Conservation (phyloP, 2,329 filamentous ascomycete species). For the Fusarium continuum region DNA sequence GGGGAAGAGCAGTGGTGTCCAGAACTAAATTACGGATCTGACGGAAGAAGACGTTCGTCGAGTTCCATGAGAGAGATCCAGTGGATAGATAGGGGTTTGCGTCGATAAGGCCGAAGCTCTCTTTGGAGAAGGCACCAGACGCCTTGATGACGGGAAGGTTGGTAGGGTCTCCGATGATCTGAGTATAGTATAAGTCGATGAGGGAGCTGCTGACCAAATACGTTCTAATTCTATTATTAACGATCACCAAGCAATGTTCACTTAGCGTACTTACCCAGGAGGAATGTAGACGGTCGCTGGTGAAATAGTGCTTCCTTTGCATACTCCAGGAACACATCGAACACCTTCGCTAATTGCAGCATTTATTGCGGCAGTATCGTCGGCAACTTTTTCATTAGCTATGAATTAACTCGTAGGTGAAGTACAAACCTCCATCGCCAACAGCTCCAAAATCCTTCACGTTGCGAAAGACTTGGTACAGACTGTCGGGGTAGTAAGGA, state of each 20-base stretch:
- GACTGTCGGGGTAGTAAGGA: conserved; percentile 43
- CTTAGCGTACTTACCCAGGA: conserved; percentile 45
- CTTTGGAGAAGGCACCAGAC: conserved; percentile 55
- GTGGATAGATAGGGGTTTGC: conserved; percentile 56
- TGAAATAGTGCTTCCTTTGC: conserved; percentile 47
- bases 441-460: conserved; percentile 45
- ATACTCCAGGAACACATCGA: conserved; percentile 39
- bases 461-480: conserved; percentile 46
- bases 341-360: conserved; percentile 41
- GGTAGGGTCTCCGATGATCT: conserved; percentile 76
- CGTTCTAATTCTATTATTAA: conserved; percentile 52
- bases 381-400: conserved; percentile 32
- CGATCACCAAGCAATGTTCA: conserved; percentile 11
- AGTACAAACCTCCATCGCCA: conserved; percentile 42
- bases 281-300: conserved; percentile 52
- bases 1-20: conserved; percentile 61
- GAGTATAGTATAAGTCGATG: conserved; percentile 80
- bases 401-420: not conserved
- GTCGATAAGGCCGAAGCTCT: conserved; percentile 58
- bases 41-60: conserved; percentile 69
- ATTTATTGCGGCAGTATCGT: conserved; percentile 44
- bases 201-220: conserved; percentile 78
- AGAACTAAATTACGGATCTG: conserved; percentile 67
- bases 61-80: conserved; percentile 55
- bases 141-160: conserved; percentile 66